Base-by-base conservation (phyloP, 208 protist species). In the Trichomonas vaginalis region DNA sequence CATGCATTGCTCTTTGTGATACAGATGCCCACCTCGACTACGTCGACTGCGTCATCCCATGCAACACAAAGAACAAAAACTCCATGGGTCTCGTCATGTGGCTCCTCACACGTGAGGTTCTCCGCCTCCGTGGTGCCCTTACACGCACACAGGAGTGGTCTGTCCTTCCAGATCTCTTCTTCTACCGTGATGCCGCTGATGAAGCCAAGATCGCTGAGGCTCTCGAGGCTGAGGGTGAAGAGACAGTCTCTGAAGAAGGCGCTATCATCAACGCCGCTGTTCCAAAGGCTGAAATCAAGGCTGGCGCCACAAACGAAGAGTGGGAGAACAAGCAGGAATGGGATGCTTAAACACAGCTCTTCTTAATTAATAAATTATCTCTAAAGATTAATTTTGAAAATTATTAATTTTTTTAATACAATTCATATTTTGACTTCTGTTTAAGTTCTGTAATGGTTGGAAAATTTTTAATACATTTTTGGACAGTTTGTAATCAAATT, bases 121-220 rank as follows among this genome's bases (percentile, higher is more conserved):
- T 99, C 35, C 98, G 98, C 96, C 97, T 99, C 95, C 98, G 98
- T 96, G 98, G 98, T 96, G 97, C 96, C 70, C 96, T 99, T 96
- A 95, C 97, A 95, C 98, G 99, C 97, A 96, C 96, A 12, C 96
- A 98, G 86, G 96, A 97, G 45, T 99, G 99, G 99, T 98, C 99
- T 90, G 98, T 99, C 96, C 99, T 99, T 98, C 98, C 99, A 96
- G 99, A 99, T 98, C 98, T 99, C 90, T 99, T 99, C 99, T 99
- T 99, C 98, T 99, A 99, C 98, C 98, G 98, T 96, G 98, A 99
- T 92, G 45, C 86, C 15, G 4, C 3, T 17, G 86, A 92, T 92
- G 86, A 92, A 51, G 40, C 42, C 15, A 48, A 40, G 10, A 92
- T 92, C 45, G 40, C 42, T 48, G 45, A 92, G 27, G 45, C 12